A percentile compares a stretch with the other conserved stretches of the same genome.
Evolutionary conservation across 1,284 basidiomycete genomes (phyloP).

Genomic region (Kalmanozyma brasiliensis): DNA sequence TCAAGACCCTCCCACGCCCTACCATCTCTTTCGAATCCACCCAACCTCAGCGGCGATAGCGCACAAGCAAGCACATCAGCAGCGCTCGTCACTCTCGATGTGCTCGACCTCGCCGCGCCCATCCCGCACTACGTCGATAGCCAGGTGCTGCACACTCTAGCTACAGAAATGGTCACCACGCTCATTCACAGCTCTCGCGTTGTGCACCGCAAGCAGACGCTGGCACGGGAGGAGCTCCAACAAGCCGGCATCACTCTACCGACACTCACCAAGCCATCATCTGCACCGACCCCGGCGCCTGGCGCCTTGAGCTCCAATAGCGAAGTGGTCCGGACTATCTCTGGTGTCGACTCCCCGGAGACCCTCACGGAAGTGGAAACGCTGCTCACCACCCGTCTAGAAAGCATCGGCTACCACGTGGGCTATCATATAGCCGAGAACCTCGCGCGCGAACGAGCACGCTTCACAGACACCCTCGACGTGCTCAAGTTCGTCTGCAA

Average conservation of each 20-base stretch:
- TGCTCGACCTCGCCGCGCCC: conserved; percentile 68
- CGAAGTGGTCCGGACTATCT: conserved; percentile 37
- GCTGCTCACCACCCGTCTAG: conserved; percentile 77
- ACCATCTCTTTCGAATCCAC: conserved; percentile 16
- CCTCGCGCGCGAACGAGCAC: conserved; percentile 78
- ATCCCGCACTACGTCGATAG: conserved; percentile 74
- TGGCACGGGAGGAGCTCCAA: conserved; percentile 69
- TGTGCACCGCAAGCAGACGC: conserved; percentile 70
- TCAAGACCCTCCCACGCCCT: conserved; percentile 41
- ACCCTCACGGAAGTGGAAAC: conserved; percentile 73
- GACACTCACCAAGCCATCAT: background rate
- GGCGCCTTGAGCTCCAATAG: conserved; percentile 10
- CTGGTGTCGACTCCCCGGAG: conserved; percentile 36
- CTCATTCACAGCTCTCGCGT: conserved; percentile 51
- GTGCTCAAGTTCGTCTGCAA: conserved; percentile 96
- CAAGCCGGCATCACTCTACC: conserved; percentile 34
- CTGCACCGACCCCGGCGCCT: conserved; percentile 4
- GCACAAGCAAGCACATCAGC: conserved; percentile 21
- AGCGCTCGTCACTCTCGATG: conserved; percentile 32
- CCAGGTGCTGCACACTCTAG: conserved; percentile 82
- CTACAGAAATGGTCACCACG: conserved; percentile 76
- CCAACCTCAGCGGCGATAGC: conserved; percentile 16
- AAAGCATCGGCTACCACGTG: conserved; percentile 85
- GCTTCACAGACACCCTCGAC: conserved; percentile 85
- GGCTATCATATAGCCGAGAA: conserved; percentile 86